phyloP scores from a whole-genome alignment of 352 stramenopile genomes.

The Pythium sukuiense region DNA sequence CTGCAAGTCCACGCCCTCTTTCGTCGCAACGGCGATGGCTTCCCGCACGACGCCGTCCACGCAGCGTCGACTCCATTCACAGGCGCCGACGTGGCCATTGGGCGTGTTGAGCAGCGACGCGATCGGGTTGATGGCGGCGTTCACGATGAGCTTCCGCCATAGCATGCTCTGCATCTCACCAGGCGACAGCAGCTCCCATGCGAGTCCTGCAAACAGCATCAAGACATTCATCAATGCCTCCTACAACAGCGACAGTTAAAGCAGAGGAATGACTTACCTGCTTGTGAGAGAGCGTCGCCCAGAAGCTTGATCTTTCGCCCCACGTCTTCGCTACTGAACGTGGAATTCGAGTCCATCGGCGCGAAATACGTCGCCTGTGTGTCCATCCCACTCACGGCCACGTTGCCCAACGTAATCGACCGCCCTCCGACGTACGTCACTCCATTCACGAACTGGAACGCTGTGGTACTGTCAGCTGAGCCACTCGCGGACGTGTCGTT shows the following conservation, averaged over 20 bases:
- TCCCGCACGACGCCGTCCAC: constrained; percentile 63
- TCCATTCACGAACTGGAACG: constrained; percentile 51
- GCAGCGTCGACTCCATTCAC: constrained; percentile 41
- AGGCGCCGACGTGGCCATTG: constrained; percentile 50
- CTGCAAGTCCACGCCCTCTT: constrained; percentile 45
- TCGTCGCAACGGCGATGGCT: constrained; percentile 43
- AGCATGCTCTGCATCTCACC: constrained; percentile 60
- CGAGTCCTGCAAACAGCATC: constrained; percentile 34
- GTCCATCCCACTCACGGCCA: constrained; percentile 51
- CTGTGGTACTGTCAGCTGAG: background rate
- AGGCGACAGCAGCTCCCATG: constrained; percentile 38
- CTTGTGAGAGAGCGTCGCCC: constrained; percentile 30
- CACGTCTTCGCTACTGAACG: background rate
- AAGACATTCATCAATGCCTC: too few relatives aligned
- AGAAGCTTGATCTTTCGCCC: constrained; percentile 25
- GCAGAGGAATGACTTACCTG: too few relatives aligned
- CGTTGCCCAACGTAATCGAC: constrained; percentile 37
- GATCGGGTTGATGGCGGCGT: constrained; percentile 78
- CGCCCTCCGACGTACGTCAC: constrained; percentile 71
- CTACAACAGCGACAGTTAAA: too few relatives aligned
- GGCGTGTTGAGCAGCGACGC: constrained; percentile 55
- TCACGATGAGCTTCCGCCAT: constrained; percentile 82
- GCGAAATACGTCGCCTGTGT: constrained; percentile 52
- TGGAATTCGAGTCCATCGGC: constrained; percentile 25
- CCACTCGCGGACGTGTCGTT: background rate